phyloP scores from a whole-genome alignment of 2,329 filamentous ascomycete genomes.

The Alternaria consortialis region DNA sequence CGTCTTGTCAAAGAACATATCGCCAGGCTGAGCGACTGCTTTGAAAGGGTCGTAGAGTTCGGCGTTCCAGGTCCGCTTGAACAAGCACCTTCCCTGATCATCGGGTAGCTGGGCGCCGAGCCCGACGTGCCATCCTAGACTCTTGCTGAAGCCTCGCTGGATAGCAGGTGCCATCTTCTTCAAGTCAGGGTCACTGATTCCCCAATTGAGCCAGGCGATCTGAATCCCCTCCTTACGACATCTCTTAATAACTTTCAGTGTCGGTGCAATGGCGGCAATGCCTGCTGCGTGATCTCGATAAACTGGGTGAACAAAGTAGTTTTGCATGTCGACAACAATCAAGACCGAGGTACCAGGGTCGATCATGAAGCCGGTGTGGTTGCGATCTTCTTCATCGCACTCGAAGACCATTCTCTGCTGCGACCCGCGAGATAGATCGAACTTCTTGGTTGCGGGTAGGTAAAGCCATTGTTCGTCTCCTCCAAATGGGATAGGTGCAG shows the following conservation, averaged over 20 bases:
- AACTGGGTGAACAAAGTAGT: slow-evolving; percentile 52
- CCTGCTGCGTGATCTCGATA: slow-evolving; percentile 43
- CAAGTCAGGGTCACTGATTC: slow-evolving; percentile 51
- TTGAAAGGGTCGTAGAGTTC: slow-evolving; percentile 55
- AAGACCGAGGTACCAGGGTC: slow-evolving; percentile 52
- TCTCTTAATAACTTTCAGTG: slow-evolving; percentile 51
- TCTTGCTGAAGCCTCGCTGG: slow-evolving; percentile 54
- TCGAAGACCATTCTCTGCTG: slow-evolving; percentile 50
- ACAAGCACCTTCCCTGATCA: slow-evolving; percentile 52
- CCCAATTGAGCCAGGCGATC: slow-evolving; percentile 56
- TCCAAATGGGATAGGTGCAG: slow-evolving; percentile 54
- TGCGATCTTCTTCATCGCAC: slow-evolving; percentile 51
- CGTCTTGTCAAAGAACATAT: slow-evolving; percentile 56
- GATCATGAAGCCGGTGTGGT: slow-evolving; percentile 53
- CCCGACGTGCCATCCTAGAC: slow-evolving; percentile 54
- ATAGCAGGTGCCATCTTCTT: slow-evolving; percentile 53
- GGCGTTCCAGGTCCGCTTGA: slow-evolving; percentile 55
- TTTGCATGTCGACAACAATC: slow-evolving; percentile 57
- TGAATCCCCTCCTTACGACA: slow-evolving; percentile 54
- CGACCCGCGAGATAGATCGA: slow-evolving; percentile 53
- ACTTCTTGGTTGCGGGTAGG: slow-evolving; percentile 51
- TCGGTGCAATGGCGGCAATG: slow-evolving; percentile 47
- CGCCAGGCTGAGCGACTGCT: slow-evolving; percentile 47
- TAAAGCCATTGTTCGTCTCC: slow-evolving; percentile 55
- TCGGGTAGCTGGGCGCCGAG: slow-evolving; percentile 51